Conservation (phyloP, 768 basidiomycete species). For the Mycena polygramma region DNA sequence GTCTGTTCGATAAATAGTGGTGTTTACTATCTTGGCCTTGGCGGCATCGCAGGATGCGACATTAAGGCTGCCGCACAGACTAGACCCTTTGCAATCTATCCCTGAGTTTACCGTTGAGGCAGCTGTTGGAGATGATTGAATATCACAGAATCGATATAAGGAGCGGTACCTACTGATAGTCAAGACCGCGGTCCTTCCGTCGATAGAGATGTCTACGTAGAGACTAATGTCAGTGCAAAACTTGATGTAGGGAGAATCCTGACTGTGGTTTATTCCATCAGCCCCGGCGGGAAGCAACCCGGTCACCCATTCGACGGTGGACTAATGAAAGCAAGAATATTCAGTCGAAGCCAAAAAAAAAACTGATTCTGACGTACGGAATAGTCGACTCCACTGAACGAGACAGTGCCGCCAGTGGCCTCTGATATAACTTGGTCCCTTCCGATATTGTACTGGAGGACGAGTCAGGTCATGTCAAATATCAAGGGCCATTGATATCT, state of each 20-base stretch:
- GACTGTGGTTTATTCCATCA: constrained; percentile 61
- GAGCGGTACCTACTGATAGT: constrained; percentile 48
- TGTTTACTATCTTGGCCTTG: constrained; percentile 18
- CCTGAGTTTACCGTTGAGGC: constrained; percentile 18
- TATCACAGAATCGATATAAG: neutral
- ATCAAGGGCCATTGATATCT: too few relatives aligned
- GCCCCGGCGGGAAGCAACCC: constrained; percentile 57
- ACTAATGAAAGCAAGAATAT: constrained; percentile 22
- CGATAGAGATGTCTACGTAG: constrained; percentile 56
- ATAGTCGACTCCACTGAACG: constrained; percentile 46
- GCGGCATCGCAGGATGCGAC: constrained; percentile 34
- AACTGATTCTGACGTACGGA: constrained; percentile 49
- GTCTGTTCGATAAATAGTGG: constrained; percentile 32
- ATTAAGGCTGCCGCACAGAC: constrained; percentile 24
- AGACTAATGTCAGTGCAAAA: neutral
- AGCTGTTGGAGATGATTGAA: neutral
- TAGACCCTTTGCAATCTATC: constrained; percentile 34
- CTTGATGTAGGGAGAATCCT: neutral
- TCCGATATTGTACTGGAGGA: too few relatives aligned
- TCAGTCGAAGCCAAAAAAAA: neutral
- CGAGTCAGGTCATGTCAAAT: too few relatives aligned
- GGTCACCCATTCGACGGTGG: constrained; percentile 52
- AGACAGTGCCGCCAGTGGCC: constrained; percentile 25
- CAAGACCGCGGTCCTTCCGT: constrained; percentile 58
- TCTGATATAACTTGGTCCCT: constrained; percentile 26